Base-by-base conservation (phyloP, 2,329 filamentous ascomycete species). In the Blastomyces parvus region DNA sequence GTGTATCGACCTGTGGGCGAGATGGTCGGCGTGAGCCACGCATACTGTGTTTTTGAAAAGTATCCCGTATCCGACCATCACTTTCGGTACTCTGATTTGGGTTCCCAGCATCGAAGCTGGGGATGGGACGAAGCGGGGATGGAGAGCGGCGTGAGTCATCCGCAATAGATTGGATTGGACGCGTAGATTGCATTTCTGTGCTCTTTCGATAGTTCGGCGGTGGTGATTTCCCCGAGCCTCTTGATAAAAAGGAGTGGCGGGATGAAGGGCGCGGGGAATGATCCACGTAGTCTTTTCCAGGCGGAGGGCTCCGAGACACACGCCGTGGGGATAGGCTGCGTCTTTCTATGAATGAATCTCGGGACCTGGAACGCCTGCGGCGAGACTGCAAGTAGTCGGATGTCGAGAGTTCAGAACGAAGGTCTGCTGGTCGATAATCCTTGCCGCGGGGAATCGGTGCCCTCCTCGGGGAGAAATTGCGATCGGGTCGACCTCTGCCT, bases 1-100 rank as follows among this genome's bases (percentile, higher is more conserved):
- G 74, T 27, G 75, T 75, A 64, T 80, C 76, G 59, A 77, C 67
- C 64, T 74, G 74, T 59, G 77, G 75, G 46, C 77, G 73, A 57
- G 77, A 71, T 30, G 76, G 74, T 46, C 79, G 73, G 57, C 67
- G 71, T 63, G 71, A 72, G 60, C 69, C 68, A 4, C 72, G 74
- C 66, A 69, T 71, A 38, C 69, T 71, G 68, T 74, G 73, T 44
- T 69, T 69, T 33, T 72, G 65, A 63, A 74, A 75, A 58, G 69
- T 65, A 67, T 76, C 74, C 64, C 71, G 74, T 36, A 69, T 64
- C 44, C 69, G 67, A 65, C 67, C 67, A 61, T 74, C 73, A 22
- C 70, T 70, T 64, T 76, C 73, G 60, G 69, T 67, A 52, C 70
- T 63, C 60, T 70, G 66, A 61, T 69, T 69, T 17, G 69, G 62